A percentile compares a stretch with the other conserved stretches of the same genome.
Evolutionary conservation across 768 basidiomycete genomes (phyloP).

Genomic region (Tremella mesenterica): DNA sequence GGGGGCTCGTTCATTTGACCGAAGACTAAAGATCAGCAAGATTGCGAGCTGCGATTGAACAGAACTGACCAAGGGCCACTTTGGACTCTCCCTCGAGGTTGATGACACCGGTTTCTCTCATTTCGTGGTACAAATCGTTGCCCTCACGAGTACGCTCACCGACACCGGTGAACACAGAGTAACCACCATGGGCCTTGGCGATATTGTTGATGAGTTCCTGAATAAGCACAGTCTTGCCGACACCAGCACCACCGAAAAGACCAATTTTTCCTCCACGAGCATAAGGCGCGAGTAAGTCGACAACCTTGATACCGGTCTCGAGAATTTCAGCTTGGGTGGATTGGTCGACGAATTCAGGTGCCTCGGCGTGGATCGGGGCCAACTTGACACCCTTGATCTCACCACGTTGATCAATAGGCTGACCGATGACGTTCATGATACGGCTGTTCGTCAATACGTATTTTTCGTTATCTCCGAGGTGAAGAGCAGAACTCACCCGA

Average conservation of each 20-base stretch:
- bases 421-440: conserved; percentile 99
- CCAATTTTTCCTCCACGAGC: conserved; percentile 99
- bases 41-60: background rate
- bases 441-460: conserved; percentile 49
- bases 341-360: conserved; percentile 95
- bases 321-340: conserved; percentile 97
- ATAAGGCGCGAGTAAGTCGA: conserved; percentile 97
- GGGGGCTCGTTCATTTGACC: conserved; percentile 99
- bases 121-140: conserved; percentile 63
- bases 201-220: conserved; percentile 99
- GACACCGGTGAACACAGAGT: conserved; percentile 99
- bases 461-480: background rate
- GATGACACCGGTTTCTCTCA: conserved; percentile 99
- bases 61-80: conserved; percentile 63
- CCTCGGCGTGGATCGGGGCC: conserved; percentile 90
- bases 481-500: conserved; percentile 48
- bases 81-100: conserved; percentile 99
- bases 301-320: conserved; percentile 99
- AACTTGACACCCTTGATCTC: conserved; percentile 93
- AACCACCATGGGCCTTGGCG: conserved; percentile 99
- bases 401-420: conserved; percentile 99
- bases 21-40: conserved; percentile 55
- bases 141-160: conserved; percentile 99
- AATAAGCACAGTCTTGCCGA: conserved; percentile 99
- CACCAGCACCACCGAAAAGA: conserved; percentile 99